Evolutionary conservation across 129 eudicot species (phyloP).

Genomic region (Arctium lappa): DNA sequence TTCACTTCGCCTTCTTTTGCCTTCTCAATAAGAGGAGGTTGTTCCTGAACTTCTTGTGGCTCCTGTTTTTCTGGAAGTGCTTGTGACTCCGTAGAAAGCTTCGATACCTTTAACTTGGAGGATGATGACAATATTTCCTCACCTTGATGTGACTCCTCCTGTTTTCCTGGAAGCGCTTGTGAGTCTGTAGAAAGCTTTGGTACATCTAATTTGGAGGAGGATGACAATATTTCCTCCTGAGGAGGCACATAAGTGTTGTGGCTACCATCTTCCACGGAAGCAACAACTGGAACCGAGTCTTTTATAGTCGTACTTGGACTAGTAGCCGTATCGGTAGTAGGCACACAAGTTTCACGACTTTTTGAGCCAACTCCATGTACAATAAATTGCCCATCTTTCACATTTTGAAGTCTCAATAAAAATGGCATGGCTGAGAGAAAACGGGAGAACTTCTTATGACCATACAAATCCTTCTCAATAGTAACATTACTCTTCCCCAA

Average conservation of each 20-base stretch:
- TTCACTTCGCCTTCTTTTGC: slow-evolving; percentile 28
- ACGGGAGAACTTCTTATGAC: slow-evolving; percentile 66
- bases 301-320: slow-evolving; percentile 17
- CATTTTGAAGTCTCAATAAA: slow-evolving; percentile 46
- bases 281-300: slow-evolving; percentile 16
- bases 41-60: slow-evolving; percentile 11
- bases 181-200: slow-evolving; percentile 30
- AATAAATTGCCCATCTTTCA: slow-evolving; percentile 36
- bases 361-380: slow-evolving; percentile 39
- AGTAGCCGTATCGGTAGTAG: background rate
- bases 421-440: slow-evolving; percentile 76
- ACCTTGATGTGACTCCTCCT: slow-evolving; percentile 22
- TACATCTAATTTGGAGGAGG: slow-evolving; percentile 14
- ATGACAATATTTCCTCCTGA: slow-evolving; percentile 14
- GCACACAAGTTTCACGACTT: slow-evolving; percentile 19
- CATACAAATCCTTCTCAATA: slow-evolving; percentile 62
- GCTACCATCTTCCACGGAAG: slow-evolving; percentile 29
- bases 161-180: slow-evolving; percentile 25
- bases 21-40: slow-evolving; percentile 30
- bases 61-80: slow-evolving; percentile 31
- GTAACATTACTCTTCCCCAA: slow-evolving; percentile 42
- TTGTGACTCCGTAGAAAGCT: slow-evolving; percentile 22
- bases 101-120: slow-evolving; percentile 19
- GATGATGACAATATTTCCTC: slow-evolving; percentile 16
- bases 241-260: slow-evolving; percentile 4